Evolutionary conservation across 2,329 filamentous ascomycete genomes (phyloP).

Genomic region (Fusarium drepaniforme): DNA sequence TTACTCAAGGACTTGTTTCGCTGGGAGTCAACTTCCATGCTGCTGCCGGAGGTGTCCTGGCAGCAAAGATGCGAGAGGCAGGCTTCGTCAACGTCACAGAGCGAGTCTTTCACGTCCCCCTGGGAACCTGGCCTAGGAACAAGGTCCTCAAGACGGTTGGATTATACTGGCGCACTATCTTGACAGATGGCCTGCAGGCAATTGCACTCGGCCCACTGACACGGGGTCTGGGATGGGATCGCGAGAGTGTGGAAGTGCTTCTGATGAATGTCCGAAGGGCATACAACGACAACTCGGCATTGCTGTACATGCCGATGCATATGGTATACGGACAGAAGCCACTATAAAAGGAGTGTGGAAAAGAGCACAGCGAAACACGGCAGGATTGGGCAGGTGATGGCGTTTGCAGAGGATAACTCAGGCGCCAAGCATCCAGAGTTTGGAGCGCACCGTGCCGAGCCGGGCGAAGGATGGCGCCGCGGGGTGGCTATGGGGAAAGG

Average conservation of each 20-base stretch:
- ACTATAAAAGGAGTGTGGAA: conserved; percentile 10
- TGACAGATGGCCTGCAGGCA: conserved; percentile 63
- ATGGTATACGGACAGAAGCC: conserved; percentile 68
- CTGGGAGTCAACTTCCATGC: conserved; percentile 62
- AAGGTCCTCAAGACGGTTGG: conserved; percentile 64
- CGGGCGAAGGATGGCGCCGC: conserved; percentile 13
- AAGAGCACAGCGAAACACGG: conserved; percentile 5
- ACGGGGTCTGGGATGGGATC: conserved; percentile 60
- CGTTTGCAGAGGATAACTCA: not conserved
- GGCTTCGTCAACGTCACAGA: conserved; percentile 66
- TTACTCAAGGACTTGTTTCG: conserved; percentile 57
- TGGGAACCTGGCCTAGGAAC: conserved; percentile 67
- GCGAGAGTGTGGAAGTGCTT: conserved; percentile 62
- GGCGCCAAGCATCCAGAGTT: conserved; percentile 1
- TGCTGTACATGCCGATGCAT: conserved; percentile 68
- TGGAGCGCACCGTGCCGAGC: conserved; percentile 16
- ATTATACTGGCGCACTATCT: conserved; percentile 63
- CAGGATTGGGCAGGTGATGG: not conserved
- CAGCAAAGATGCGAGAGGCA: conserved; percentile 60
- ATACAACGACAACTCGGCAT: conserved; percentile 58
- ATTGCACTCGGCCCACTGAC: conserved; percentile 66
- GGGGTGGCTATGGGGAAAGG: conserved; percentile 12
- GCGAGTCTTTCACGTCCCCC: conserved; percentile 63
- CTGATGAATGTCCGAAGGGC: conserved; percentile 61
- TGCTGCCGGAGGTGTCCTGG: conserved; percentile 55